Evolutionary conservation across 2,329 filamentous ascomycete species (phyloP).

Genomic region (Ambrosiella xylebori): DNA sequence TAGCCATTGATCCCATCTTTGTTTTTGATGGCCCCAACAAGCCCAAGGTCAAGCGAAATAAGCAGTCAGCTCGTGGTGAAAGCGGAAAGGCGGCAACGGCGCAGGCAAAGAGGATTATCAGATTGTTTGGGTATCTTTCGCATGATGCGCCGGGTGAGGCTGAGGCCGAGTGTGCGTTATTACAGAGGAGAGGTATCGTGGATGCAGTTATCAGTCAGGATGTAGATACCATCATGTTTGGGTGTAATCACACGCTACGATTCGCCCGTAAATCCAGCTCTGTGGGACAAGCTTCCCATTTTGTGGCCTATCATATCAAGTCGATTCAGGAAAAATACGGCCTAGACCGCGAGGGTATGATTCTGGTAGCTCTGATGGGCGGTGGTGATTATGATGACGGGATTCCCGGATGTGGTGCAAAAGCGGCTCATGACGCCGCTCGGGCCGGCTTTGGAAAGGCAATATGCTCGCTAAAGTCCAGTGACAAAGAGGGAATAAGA

Average conservation of each 20-base stretch:
- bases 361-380: constrained; percentile 83
- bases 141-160: constrained; percentile 89
- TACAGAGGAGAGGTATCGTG: constrained; percentile 68
- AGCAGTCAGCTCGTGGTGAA: constrained; percentile 41
- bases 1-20: constrained; percentile 74
- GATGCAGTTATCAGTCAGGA: constrained; percentile 93
- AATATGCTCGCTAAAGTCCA: constrained; percentile 46
- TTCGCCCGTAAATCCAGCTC: constrained; percentile 25
- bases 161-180: constrained; percentile 81
- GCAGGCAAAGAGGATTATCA: constrained; percentile 67
- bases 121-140: constrained; percentile 65
- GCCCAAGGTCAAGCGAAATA: constrained; percentile 76
- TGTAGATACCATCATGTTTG: constrained; percentile 96
- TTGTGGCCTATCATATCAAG: constrained; percentile 47
- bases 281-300: constrained; percentile 49
- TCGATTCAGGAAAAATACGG: constrained; percentile 34
- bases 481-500: constrained; percentile 40
- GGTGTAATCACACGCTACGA: constrained; percentile 58
- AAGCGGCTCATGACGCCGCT: constrained; percentile 77
- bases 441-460: constrained; percentile 69
- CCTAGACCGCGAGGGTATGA: constrained; percentile 75
- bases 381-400: constrained; percentile 89
- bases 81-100: constrained; percentile 52
- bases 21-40: constrained; percentile 81
- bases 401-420: constrained; percentile 72